phyloP scores from a whole-genome alignment of 2,329 filamentous ascomycete species.

The Passalora sequoiae region DNA sequence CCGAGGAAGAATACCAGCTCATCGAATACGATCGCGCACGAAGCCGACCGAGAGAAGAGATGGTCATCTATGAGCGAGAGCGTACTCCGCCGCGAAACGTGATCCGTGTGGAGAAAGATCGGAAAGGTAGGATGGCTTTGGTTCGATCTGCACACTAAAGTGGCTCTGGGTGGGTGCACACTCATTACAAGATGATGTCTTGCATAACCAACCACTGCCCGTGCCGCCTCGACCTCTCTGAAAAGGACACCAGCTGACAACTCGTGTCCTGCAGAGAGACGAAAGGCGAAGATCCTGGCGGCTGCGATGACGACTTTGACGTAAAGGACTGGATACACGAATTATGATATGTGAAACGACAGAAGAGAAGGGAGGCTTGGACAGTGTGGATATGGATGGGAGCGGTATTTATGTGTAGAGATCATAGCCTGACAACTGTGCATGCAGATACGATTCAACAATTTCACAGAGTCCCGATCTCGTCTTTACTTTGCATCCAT shows the following conservation, averaged over 20 bases:
- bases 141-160: constrained; percentile 65
- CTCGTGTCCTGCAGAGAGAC: constrained; percentile 34
- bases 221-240: background rate
- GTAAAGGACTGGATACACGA: constrained; percentile 20
- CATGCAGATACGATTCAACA: no score
- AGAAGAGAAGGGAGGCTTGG: no score
- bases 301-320: constrained; percentile 42
- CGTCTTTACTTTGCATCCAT: no score
- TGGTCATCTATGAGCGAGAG: constrained; percentile 49
- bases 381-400: no score
- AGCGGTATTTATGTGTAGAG: no score
- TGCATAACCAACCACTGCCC: constrained; percentile 2
- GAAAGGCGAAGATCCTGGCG: constrained; percentile 42
- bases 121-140: constrained; percentile 92
- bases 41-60: constrained; percentile 50
- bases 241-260: constrained; percentile 13
- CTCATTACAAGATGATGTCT: background rate
- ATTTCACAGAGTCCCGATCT: no score
- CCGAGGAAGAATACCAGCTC: constrained; percentile 47
- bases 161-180: constrained; percentile 9
- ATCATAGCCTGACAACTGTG: no score
- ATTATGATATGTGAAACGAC: background rate
- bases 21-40: constrained; percentile 48
- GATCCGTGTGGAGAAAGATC: constrained; percentile 75
- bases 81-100: constrained; percentile 46